These are phyloP conservation scores for Coemansia sp. DNA, from an alignment of 192 early-diverging fungal species.

Conservation along the genomic window DNA sequence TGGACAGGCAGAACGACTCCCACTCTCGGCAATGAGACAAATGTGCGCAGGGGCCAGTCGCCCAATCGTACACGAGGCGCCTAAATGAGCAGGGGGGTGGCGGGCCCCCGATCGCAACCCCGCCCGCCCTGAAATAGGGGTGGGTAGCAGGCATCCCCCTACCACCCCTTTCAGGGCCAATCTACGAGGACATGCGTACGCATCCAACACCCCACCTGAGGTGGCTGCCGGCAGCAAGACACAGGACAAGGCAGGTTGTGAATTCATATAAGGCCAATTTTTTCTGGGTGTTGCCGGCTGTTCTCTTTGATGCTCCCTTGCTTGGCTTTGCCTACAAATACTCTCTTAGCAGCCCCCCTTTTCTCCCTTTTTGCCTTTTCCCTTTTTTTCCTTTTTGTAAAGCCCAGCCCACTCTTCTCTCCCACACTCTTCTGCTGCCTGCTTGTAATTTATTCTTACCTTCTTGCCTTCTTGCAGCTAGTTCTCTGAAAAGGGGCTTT, in stretches of 20 bases:
- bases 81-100: not conserved
- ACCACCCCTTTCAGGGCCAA: not conserved
- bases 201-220: conserved; percentile 1
- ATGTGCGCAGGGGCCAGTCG: not conserved
- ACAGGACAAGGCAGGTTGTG: not conserved
- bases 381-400: not conserved
- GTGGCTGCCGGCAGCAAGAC: not conserved
- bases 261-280: conserved; percentile 1
- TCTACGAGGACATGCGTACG: conserved; percentile 4
- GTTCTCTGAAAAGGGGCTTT: not conserved
- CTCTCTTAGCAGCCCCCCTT: not conserved
- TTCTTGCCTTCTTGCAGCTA: not conserved
- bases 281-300: conserved; percentile 2
- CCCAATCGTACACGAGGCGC: conserved; percentile 5
- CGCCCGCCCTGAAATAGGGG: not conserved
- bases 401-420: not conserved
- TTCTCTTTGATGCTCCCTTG: not conserved
- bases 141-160: not conserved
- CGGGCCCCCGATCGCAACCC: conserved; percentile 6
- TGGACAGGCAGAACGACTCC: not conserved
- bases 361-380: not conserved
- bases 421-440: not conserved
- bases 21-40: not conserved
- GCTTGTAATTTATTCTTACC: conserved; percentile 2
- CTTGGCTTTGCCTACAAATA: conserved; percentile 4